Evolutionary conservation across 768 basidiomycete species (phyloP).

Genomic region (Leccinum disarticulatum): DNA sequence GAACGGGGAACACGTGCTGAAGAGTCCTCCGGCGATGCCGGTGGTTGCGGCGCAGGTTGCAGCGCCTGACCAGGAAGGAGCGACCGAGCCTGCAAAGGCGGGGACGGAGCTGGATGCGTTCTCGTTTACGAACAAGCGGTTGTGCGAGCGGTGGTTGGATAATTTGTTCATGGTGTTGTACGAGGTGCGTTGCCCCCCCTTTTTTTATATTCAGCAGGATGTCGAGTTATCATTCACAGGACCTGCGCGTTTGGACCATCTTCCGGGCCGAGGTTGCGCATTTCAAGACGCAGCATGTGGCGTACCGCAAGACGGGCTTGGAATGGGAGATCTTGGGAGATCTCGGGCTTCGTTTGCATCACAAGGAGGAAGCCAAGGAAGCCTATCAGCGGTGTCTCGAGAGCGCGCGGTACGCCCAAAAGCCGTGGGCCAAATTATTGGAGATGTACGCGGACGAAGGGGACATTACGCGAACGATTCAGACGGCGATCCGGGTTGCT

Average conservation of each 20-base stretch:
- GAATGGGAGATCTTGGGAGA: constrained; percentile 99
- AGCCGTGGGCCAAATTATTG: constrained; percentile 91
- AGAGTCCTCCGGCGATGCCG: constrained; percentile 23
- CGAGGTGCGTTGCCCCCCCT: constrained; percentile 57
- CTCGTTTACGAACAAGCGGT: constrained; percentile 93
- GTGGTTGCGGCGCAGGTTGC: constrained; percentile 37
- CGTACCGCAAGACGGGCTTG: constrained; percentile 92
- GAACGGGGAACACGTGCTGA: constrained; percentile 17
- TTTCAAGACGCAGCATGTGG: constrained; percentile 98
- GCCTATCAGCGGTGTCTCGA: constrained; percentile 96
- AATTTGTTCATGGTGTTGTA: constrained; percentile 98
- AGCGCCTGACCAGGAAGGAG: constrained; percentile 26
- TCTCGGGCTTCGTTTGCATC: constrained; percentile 87
- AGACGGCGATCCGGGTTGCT: constrained; percentile 89
- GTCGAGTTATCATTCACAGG: constrained; percentile 39
- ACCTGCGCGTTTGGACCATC: constrained; percentile 97
- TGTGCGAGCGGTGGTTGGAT: constrained; percentile 97
- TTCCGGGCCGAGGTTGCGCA: constrained; percentile 98
- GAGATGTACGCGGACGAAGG: constrained; percentile 98
- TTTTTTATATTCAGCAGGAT: neutral
- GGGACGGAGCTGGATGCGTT: constrained; percentile 57
- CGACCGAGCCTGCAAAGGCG: constrained; percentile 15
- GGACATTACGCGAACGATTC: constrained; percentile 86
- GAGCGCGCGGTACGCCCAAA: constrained; percentile 77
- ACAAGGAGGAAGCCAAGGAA: constrained; percentile 98